These are phyloP conservation scores for Alnus glutinosa DNA, from an alignment of 306 rosid genomes.

Conservation along the genomic window DNA sequence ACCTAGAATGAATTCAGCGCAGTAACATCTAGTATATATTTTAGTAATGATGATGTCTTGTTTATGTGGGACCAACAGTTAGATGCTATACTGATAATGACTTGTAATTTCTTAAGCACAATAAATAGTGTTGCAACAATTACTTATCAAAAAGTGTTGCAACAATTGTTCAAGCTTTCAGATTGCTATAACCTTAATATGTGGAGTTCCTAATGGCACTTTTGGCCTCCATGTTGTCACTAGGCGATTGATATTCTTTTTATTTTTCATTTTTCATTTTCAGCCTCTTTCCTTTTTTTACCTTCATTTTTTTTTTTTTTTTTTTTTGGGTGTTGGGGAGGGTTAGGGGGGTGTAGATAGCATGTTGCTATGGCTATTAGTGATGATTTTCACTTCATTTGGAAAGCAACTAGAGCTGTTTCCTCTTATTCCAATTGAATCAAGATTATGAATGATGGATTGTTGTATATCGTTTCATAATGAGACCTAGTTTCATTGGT, in stretches of 20 bases:
- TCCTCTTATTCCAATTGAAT: no score
- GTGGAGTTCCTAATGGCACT: background rate
- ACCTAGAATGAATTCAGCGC: background rate
- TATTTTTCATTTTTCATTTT: no score
- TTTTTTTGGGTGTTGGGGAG: no score
- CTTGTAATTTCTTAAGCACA: slow-evolving; percentile 10
- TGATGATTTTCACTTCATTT: background rate
- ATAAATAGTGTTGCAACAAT: slow-evolving; percentile 6
- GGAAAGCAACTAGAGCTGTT: background rate
- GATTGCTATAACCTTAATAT: background rate
- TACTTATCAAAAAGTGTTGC: background rate
- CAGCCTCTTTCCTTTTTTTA: no score
- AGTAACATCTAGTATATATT: background rate
- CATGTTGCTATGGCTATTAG: background rate
- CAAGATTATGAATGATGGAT: background rate
- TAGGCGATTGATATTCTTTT: background rate
- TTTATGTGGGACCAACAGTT: background rate
- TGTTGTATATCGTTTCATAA: background rate
- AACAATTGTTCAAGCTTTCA: slow-evolving; percentile 5
- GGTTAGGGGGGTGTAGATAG: background rate
- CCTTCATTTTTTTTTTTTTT: no score
- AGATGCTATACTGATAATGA: background rate
- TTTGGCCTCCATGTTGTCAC: background rate
- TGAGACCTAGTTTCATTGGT: background rate
- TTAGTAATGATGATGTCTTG: background rate